phyloP scores from a whole-genome alignment of 495 filamentous ascomycete species.

The Pyrenopolyporus hunteri region DNA sequence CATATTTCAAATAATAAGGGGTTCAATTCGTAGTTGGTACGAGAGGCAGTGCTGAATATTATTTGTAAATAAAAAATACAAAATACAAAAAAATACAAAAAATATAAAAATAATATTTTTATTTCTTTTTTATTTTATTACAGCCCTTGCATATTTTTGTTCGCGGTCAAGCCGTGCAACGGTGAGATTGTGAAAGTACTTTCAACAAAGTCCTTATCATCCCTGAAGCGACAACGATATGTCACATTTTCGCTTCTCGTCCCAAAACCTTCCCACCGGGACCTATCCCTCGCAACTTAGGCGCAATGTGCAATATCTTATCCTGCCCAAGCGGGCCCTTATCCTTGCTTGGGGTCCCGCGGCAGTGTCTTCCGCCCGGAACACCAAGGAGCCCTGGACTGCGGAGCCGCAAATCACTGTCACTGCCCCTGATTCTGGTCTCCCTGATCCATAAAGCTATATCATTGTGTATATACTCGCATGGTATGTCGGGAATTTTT shows the following conservation, averaged over 20 bases:
- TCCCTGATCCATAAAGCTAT: slow-evolving; percentile 6
- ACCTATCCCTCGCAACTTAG: slow-evolving; percentile 2
- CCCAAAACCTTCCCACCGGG: slow-evolving; percentile 25
- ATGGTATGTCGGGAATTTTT: neutral
- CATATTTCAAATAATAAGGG: no score
- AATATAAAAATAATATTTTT: neutral
- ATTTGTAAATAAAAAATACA: neutral
- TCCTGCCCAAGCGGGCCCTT: neutral
- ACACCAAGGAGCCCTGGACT: slow-evolving; percentile 10
- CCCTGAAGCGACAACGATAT: slow-evolving; percentile 26
- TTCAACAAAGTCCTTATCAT: neutral
- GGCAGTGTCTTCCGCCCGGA: slow-evolving; percentile 28
- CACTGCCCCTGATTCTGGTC: neutral
- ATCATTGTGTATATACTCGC: slow-evolving; percentile 2
- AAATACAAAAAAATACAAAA: no score
- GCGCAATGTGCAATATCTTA: neutral
- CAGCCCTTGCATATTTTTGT: neutral
- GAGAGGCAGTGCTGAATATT: neutral
- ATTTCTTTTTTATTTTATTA: neutral
- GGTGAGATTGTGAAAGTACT: neutral
- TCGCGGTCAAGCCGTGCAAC: neutral
- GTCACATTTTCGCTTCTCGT: slow-evolving; percentile 13
- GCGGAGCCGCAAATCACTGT: slow-evolving; percentile 20
- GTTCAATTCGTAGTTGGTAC: neutral
- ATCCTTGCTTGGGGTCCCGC: neutral